These are phyloP conservation scores for Mucor mucedo DNA, from an alignment of 371 early-diverging fungal species.

Conservation along the genomic window DNA sequence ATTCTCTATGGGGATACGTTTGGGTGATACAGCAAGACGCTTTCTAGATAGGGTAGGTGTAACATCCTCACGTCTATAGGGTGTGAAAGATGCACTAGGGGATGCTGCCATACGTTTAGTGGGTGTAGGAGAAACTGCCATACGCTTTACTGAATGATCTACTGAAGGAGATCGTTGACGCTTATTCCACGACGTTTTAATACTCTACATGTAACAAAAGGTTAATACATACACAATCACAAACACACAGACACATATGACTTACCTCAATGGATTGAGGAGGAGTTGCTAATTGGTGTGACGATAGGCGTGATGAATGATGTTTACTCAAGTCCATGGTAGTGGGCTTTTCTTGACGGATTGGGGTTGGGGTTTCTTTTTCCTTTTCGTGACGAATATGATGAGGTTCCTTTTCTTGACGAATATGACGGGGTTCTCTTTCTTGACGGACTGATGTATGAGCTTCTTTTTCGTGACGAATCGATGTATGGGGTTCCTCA, in stretches of 20 bases:
- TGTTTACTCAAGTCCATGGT: no score
- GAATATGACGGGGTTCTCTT: no score
- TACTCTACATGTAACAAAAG: background rate
- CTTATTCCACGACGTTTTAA: background rate
- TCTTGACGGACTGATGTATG: background rate
- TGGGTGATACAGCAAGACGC: background rate
- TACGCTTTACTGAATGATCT: background rate
- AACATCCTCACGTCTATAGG: no score
- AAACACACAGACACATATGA: no score
- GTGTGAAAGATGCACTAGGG: no score
- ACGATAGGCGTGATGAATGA: background rate
- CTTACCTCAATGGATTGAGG: constrained; percentile 2
- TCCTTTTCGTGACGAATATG: no score
- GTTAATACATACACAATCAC: background rate
- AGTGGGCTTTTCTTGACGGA: no score
- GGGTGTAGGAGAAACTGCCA: background rate
- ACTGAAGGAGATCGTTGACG: background rate
- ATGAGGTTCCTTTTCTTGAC: background rate
- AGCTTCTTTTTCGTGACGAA: no score
- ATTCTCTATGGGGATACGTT: constrained; percentile 12
- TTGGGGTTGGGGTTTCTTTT: background rate
- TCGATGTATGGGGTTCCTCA: background rate
- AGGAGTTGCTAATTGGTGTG: constrained; percentile 12
- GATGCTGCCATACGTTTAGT: background rate
- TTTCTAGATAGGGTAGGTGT: background rate